Percentiles rank a stretch among this genome's conserved stretches.
Conservation (phyloP, 768 basidiomycete genomes). For the Glaciozyma antarctica region DNA sequence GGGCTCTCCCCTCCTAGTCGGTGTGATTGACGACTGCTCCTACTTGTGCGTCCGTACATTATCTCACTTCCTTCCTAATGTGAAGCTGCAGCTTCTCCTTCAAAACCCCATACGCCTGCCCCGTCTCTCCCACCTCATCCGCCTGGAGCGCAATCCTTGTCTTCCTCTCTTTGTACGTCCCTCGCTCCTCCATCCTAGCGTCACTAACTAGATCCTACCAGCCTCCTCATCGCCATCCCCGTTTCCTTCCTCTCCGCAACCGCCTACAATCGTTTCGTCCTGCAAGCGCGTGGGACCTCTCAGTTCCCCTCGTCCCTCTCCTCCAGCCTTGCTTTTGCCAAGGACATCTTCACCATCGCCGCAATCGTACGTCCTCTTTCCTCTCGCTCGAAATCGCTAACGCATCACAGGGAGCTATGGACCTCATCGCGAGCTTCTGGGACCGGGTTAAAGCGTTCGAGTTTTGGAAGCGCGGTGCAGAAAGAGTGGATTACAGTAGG, state of each 20-base stretch:
- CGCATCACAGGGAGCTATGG: neutral
- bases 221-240: neutral
- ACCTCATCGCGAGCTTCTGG: neutral
- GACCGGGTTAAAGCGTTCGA: neutral
- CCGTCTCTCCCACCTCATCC: neutral
- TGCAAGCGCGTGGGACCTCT: neutral
- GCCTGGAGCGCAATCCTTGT: neutral
- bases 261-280: conserved; percentile 1
- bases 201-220: neutral
- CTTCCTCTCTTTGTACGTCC: neutral
- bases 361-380: neutral
- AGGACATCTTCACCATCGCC: neutral
- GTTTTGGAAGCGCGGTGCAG: neutral
- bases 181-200: neutral
- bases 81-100: neutral
- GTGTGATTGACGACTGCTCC: neutral
- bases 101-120: neutral
- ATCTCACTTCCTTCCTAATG: too few species aligned
- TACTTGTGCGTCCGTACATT: neutral
- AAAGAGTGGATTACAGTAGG: neutral
- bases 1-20: neutral
- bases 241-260: neutral
- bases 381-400: neutral
- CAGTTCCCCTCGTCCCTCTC: neutral
- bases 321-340: neutral